Evolutionary conservation across 73 alveolate genomes (phyloP).

Genomic region (Paramecium sexaurelia): DNA sequence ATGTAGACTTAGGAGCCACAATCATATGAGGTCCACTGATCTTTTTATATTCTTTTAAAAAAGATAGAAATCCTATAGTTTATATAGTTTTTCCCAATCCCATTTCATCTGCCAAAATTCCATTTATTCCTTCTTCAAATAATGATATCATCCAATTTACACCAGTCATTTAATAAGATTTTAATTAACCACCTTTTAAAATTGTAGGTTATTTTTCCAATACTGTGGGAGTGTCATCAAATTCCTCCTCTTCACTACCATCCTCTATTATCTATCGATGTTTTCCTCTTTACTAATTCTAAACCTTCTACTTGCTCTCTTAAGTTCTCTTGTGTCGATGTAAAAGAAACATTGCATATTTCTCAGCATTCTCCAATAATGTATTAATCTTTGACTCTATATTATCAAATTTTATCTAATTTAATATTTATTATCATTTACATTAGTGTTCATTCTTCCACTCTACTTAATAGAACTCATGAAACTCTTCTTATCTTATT

Average conservation of each 20-base stretch:
- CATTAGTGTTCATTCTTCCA: background rate
- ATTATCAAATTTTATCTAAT: constrained; percentile 28
- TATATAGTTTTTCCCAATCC: constrained; percentile 91
- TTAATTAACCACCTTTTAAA: constrained; percentile 60
- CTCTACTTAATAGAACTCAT: background rate
- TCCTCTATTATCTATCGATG: constrained; percentile 50
- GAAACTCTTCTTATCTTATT: background rate
- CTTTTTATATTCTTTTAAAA: constrained; percentile 75
- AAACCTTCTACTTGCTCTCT: constrained; percentile 12
- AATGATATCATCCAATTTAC: constrained; percentile 94
- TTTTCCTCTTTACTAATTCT: constrained; percentile 28
- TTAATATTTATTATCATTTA: background rate
- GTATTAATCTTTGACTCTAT: constrained; percentile 55
- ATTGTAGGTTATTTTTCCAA: constrained; percentile 50
- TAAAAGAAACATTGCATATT: constrained; percentile 62
- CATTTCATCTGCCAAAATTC: constrained; percentile 95
- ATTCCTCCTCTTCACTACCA: constrained; percentile 52
- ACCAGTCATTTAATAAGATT: constrained; percentile 94
- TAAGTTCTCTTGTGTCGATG: constrained; percentile 58
- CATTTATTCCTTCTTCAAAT: constrained; percentile 86
- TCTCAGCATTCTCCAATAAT: constrained; percentile 62
- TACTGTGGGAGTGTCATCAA: constrained; percentile 60
- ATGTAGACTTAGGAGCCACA: constrained; percentile 94
- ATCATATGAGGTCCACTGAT: constrained; percentile 79
- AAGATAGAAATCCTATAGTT: constrained; percentile 78